Evolutionary conservation across 768 basidiomycete genomes (phyloP).

Genomic region (Boletus vinaceobasis): DNA sequence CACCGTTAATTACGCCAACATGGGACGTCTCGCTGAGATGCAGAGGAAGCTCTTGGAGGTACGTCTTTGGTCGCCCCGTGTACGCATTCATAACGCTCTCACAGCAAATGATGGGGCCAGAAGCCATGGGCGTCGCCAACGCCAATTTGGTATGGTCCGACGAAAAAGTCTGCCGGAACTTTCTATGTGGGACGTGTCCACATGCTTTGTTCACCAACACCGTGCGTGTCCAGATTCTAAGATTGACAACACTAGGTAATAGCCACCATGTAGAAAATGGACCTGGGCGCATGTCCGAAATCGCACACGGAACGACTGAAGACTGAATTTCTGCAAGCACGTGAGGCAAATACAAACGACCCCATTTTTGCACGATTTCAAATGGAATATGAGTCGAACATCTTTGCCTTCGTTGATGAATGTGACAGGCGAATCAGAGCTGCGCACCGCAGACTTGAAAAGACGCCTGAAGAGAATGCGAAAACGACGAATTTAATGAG

Average conservation of each 20-base stretch:
- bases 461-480: slow-evolving; percentile 99
- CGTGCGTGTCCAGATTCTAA: slow-evolving; percentile 45
- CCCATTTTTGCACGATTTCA: slow-evolving; percentile 86
- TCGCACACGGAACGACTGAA: slow-evolving; percentile 94
- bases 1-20: slow-evolving; percentile 35
- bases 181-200: slow-evolving; percentile 97
- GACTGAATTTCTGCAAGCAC: slow-evolving; percentile 80
- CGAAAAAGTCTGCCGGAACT: slow-evolving; percentile 98
- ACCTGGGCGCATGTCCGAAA: slow-evolving; percentile 95
- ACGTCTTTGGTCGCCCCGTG: slow-evolving; percentile 34
- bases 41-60: slow-evolving; percentile 87
- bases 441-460: slow-evolving; percentile 93
- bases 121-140: slow-evolving; percentile 96
- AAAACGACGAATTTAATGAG: slow-evolving; percentile 99
- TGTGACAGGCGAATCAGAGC: slow-evolving; percentile 95
- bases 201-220: slow-evolving; percentile 98
- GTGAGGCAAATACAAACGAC: slow-evolving; percentile 70
- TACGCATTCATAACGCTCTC: slow-evolving; percentile 2
- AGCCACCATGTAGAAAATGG: slow-evolving; percentile 76
- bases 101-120: slow-evolving; percentile 99
- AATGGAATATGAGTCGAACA: slow-evolving; percentile 93
- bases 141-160: slow-evolving; percentile 91
- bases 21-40: slow-evolving; percentile 97
- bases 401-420: slow-evolving; percentile 95
- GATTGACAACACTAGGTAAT: not conserved